Evolutionary conservation across 345 rosid genomes (phyloP).

Genomic region (Rhodomyrtus tomentosa): DNA sequence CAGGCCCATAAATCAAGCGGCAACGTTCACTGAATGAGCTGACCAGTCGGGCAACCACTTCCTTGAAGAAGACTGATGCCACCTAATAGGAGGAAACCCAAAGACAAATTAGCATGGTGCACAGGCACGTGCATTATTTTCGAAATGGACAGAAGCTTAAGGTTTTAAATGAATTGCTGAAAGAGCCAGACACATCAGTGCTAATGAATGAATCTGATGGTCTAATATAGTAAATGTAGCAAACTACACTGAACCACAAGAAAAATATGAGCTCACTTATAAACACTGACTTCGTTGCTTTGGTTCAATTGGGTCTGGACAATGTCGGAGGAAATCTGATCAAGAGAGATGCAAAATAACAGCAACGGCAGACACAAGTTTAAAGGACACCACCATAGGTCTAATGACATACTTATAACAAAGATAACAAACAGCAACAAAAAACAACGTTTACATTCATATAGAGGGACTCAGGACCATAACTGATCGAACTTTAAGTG

Average conservation of each 20-base stretch:
- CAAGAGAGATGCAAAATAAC: background rate
- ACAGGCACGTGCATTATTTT: background rate
- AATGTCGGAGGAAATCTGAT: background rate
- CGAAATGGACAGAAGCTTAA: background rate
- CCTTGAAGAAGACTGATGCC: constrained; percentile 82
- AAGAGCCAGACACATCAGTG: background rate
- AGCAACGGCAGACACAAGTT: background rate
- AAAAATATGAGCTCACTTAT: background rate
- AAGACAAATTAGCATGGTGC: background rate
- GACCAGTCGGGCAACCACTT: constrained; percentile 68
- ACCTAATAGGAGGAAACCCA: constrained; percentile 28
- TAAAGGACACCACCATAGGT: background rate
- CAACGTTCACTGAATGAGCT: constrained; percentile 79
- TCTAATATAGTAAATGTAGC: background rate
- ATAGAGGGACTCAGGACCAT: background rate
- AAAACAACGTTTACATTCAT: background rate
- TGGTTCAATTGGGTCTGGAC: background rate
- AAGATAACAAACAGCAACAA: background rate
- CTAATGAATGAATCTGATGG: background rate
- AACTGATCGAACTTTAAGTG: background rate
- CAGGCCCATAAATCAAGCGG: constrained; percentile 74
- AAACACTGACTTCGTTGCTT: background rate
- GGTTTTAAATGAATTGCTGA: background rate
- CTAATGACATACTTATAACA: background rate
- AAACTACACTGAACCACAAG: background rate